Evolutionary conservation across 2,329 filamentous ascomycete species (phyloP), one percentile per base, ranked within the genome.

Genomic region (Epichloe aotearoae): DNA sequence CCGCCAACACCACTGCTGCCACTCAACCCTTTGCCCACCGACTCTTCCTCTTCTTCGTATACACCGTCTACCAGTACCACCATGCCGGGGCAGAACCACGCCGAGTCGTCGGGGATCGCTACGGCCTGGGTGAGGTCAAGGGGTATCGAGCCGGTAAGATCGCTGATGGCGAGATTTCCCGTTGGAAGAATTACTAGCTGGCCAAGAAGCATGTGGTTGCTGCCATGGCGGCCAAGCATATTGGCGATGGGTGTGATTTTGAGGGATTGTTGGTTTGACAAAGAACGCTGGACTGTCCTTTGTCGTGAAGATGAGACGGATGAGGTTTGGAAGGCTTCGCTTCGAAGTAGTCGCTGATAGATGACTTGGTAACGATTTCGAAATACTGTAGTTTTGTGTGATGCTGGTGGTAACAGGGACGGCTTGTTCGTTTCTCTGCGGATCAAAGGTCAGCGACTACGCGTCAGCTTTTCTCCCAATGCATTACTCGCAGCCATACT

Each of bases 1-100:
- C 90, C 91, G 40, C 91, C 91, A 26, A 96, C 82, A 41, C 91
- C 91, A 46, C 81, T 84, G 56, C 81, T 85, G 5, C 85, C 84
- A 47, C 87, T 86, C 4, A 94, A 73, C 0, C 80, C 82, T 19
- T 82, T 83, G 15, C 83, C 82, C 2, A 75, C 70, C 19, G 80
- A 82, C 55, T 83, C 78, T 54, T 89, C 88, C 59, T 95, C 89
- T 64, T 97, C 93, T 64, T 95, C 89, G 62, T 98, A 98, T n/a
- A 91, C 82, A 6, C 93, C 93, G 60, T 98, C 93, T 0, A 96
- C 81, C 0, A 98, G 76, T 3, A 97, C 86, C 46, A 98, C 86
- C 89, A 97, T 97, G 3, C 94, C 94, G 0, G 93, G 90, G 5
- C 84, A 82, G 62, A 96, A 96, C 85, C 89, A 98, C 4, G 87